Base-by-base conservation (phyloP, 1,284 basidiomycete genomes). In the Pholiota adiposa region DNA sequence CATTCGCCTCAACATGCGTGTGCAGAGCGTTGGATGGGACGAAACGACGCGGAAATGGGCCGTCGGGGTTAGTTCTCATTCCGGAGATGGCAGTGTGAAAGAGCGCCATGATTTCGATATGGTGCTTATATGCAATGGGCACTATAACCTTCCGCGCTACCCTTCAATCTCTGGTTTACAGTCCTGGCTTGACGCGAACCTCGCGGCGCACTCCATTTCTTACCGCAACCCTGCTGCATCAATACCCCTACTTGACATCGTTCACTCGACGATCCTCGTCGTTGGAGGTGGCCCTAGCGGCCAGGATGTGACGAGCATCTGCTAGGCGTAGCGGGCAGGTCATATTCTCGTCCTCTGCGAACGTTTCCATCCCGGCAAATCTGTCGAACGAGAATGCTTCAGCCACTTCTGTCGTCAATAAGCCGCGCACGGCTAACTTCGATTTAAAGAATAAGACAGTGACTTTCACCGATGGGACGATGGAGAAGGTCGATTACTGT, bases 271-370 rank as follows among this genome's bases (percentile, higher is more conserved):
- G 1, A 46, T 93, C 2, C 73, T 93, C 8, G 83, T 93, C 16
- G 81, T 92, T 11, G 91, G 91, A 7, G 81, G 76, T 34, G 91
- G 90, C 0, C 87, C 88, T 0, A 91, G 88, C 51, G 89, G 88
- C 1, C 73, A 66, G 18, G 91, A 93, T 64, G 84, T 93, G 65
- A 74, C 79, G 49, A 68, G 77, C 1, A 92, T 61, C 77, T 91
- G 73, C 69, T 75, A 51, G 66, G 70, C 3, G 69, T 75, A 2
- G 78, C 79, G 7, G 72, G 67, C 12, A 77, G 16, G 77, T 92
- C 57, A 76, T 90, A 43, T 85, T 86, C 64, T 88, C 90, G 27
- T 70, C 81, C n/a, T 73, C 78, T 2, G 31, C 75, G 75, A 55
- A 41, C 25, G 50, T 51, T 12, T 25, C 48, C 38, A 36, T 41